Percentiles rank a stretch among this genome's conserved stretches.
Evolutionary conservation across 495 filamentous ascomycete genomes (phyloP).

Genomic region (Mycothermus thermophilus): DNA sequence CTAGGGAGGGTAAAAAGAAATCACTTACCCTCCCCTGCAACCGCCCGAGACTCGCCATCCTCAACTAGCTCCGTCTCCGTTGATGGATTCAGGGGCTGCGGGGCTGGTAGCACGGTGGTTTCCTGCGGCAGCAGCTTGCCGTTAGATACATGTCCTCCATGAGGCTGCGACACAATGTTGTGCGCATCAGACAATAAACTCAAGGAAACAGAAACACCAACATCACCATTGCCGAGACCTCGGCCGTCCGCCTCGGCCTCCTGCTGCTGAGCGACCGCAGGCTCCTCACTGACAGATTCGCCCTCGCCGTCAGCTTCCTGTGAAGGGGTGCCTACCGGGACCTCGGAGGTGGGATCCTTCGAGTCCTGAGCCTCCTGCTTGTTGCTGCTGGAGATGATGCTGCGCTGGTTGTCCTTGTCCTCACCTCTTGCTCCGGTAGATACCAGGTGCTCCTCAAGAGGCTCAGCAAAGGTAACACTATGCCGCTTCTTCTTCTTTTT

Average conservation of each 20-base stretch:
- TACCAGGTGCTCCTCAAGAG: constrained; percentile 13
- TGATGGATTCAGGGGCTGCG: constrained; percentile 1
- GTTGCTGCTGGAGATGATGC: no score
- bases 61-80: no score
- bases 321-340: constrained; percentile 3
- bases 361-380: constrained; percentile 5
- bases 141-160: no score
- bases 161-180: constrained; percentile 5
- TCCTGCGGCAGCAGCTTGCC: no score
- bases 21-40: no score
- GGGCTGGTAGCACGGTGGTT: constrained; percentile 2
- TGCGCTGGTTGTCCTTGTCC: constrained; percentile 11
- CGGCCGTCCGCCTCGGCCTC: constrained; percentile 1
- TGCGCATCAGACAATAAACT: constrained; percentile 7
- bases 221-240: constrained; percentile 4
- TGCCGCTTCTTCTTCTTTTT: constrained; percentile 27
- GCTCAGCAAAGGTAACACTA: constrained; percentile 16
- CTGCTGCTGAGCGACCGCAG: neutral
- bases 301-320: no score
- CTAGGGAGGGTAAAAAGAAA: no score
- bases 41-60: no score
- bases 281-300: constrained; percentile 3
- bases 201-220: no score
- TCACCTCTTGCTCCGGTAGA: constrained; percentile 12
- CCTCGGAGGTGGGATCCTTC: constrained; percentile 8